phyloP scores from a whole-genome alignment of 345 rosid genomes.

The Moricandia arvensis region DNA sequence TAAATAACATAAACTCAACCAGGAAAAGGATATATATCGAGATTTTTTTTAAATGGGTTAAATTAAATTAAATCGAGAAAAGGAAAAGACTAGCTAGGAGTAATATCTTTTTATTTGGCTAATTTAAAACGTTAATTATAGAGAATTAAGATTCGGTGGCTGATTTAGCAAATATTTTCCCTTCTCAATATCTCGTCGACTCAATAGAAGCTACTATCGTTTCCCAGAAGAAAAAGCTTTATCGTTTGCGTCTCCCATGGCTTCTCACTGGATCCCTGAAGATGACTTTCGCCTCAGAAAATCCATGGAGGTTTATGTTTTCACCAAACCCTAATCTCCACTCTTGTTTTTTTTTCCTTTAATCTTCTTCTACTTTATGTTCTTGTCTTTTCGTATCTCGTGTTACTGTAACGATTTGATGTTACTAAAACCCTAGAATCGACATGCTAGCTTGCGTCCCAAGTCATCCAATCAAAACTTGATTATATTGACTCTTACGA shows the following conservation, averaged over 20 bases:
- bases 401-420: neutral
- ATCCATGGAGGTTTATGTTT: slow-evolving; percentile 24
- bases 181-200: neutral
- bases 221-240: neutral
- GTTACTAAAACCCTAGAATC: neutral
- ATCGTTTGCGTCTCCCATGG: slow-evolving; percentile 3
- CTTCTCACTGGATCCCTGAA: slow-evolving; percentile 26
- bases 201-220: neutral
- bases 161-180: slow-evolving; percentile 14
- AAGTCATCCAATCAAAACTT: slow-evolving; percentile 7
- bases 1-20: neutral
- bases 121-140: neutral
- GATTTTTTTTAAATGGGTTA: neutral
- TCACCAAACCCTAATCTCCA: slow-evolving; percentile 16
- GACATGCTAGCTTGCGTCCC: slow-evolving; percentile 9
- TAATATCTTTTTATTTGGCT: neutral
- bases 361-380: neutral
- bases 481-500: neutral
- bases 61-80: neutral
- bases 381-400: neutral
- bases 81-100: neutral
- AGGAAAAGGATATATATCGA: neutral
- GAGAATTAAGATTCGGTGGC: slow-evolving; percentile 8
- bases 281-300: slow-evolving; percentile 31
- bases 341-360: neutral